Percentiles rank a stretch among this genome's conserved stretches.
These are phyloP conservation scores for Kappamyces sp. DNA, from an alignment of 192 early-diverging fungal species.

Conservation along the genomic window DNA sequence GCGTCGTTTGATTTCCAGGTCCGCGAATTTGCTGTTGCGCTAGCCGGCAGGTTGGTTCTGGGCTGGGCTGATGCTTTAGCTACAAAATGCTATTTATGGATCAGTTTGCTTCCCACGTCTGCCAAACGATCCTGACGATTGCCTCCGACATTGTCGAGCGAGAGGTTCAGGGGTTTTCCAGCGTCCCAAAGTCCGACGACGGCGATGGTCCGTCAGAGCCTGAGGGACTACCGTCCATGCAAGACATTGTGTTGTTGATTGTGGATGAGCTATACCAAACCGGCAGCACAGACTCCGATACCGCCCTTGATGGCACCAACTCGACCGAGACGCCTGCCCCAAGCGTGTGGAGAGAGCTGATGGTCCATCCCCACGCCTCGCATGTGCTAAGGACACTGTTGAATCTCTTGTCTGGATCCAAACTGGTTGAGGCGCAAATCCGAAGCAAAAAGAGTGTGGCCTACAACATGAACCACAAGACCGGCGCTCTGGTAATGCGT, in stretches of 20 bases:
- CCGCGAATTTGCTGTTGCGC: conserved; percentile 59
- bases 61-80: background rate
- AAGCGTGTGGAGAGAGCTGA: conserved; percentile 32
- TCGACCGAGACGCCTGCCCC: too few species aligned
- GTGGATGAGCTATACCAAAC: conserved; percentile 47
- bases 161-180: conserved; percentile 43
- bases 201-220: conserved; percentile 20
- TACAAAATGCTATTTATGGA: conserved; percentile 61
- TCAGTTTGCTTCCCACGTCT: conserved; percentile 81
- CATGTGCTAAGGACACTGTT: conserved; percentile 69
- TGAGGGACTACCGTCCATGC: conserved; percentile 62
- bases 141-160: conserved; percentile 68
- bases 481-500: conserved; percentile 1
- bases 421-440: conserved; percentile 44
- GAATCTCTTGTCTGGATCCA: conserved; percentile 59
- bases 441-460: conserved; percentile 69
- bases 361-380: conserved; percentile 69
- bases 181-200: conserved; percentile 10
- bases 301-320: conserved; percentile 12
- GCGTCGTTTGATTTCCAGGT: conserved; percentile 68
- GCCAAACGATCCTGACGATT: conserved; percentile 71
- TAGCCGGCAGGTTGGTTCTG: conserved; percentile 24
- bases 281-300: conserved; percentile 20
- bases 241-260: conserved; percentile 54
- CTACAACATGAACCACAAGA: conserved; percentile 40